These are phyloP conservation scores for Gardenia jasminoides DNA, from an alignment of 257 asterid species.

Conservation along the genomic window DNA sequence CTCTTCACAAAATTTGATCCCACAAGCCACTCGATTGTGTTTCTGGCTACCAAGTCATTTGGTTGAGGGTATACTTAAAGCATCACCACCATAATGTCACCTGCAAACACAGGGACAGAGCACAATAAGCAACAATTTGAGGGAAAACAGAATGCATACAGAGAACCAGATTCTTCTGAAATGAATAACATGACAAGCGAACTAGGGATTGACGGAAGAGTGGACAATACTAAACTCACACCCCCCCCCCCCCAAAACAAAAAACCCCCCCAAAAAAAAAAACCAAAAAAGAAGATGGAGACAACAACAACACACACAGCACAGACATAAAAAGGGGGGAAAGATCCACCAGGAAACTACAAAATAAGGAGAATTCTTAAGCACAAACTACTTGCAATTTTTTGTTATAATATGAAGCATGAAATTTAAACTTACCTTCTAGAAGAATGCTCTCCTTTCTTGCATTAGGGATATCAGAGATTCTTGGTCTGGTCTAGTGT, in stretches of 20 bases:
- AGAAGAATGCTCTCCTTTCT: neutral
- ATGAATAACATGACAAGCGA: neutral
- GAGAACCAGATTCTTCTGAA: neutral
- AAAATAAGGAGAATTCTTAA: neutral
- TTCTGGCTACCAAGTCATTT: neutral
- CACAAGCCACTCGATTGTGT: neutral
- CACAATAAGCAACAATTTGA: neutral
- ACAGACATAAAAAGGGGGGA: no score
- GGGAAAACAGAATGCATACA: neutral
- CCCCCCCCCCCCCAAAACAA: no score
- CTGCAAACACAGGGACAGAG: neutral
- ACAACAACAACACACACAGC: no score
- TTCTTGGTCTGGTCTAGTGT: neutral
- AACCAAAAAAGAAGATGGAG: no score
- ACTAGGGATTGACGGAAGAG: neutral
- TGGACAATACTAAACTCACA: no score
- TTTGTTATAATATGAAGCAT: neutral
- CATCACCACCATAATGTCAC: neutral
- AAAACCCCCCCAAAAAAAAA: no score
- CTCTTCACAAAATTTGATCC: neutral
- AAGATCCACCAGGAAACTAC: neutral
- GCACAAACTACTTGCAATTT: no score
- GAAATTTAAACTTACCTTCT: neutral
- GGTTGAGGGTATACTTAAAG: neutral
- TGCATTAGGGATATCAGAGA: neutral